Base-by-base conservation (phyloP, 2,329 filamentous ascomycete species). In the Sarocladiaceae sp. region DNA sequence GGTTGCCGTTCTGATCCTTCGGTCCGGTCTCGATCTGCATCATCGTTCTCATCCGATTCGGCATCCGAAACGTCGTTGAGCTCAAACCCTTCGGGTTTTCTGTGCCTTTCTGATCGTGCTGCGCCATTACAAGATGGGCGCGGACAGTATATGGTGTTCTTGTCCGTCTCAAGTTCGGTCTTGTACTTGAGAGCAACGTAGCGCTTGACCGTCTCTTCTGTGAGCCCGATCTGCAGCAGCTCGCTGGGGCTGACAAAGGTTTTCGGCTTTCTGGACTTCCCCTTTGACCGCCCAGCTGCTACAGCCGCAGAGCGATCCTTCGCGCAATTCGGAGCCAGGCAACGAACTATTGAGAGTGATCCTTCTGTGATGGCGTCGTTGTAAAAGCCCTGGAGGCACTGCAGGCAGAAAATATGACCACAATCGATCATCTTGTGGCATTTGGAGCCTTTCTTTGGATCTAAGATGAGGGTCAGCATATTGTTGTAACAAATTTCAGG, bases 141-240 rank as follows among this genome's bases (percentile, higher is more conserved):
- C 1, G 94, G 94, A 62, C 94, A 99, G 66, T 96, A 97, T 29
- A 97, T 80, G 0, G 92, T 97, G 54, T 85, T 87, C 63, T 92
- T 95, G 69, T 97, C 92, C 0, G 90, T 86, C 67, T 97, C 94
- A 2, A 97, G 81, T 65, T 90, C 88, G 58, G 88, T 89, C 72
- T 97, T 97, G 63, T 96, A 89, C 71, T 94, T 97, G 55, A 97
- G 78, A 33, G 84, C 84, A 4, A 96, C 88, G 65, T 95, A 99
- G 52, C 94, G 86, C 62, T 89, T 86, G 2, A 97, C 90, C 29
- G 78, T 79, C 15, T 88, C 83, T 54, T 86, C 79, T 2, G 83
- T 74, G 1, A 93, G 70, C 0, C 86, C 86, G 40, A 93, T 90
- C 61, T 90, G 84, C 4, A 91, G 73, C 37, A 97, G 79, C 69